Base-by-base conservation (phyloP, 2,329 filamentous ascomycete genomes). In the Cercospora beticola region DNA sequence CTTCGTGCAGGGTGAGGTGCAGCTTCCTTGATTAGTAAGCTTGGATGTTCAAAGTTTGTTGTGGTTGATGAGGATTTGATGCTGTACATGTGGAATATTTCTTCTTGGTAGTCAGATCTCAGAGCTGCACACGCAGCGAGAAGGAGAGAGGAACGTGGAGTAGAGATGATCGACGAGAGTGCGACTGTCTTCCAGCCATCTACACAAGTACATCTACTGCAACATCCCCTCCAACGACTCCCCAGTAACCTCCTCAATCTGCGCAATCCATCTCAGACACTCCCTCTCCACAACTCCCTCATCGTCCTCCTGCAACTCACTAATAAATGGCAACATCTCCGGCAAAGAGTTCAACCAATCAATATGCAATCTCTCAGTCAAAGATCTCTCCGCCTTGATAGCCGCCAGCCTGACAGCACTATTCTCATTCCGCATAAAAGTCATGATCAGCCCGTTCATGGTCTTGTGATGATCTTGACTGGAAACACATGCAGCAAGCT, bases 311-410 rank as follows among this genome's bases (percentile, higher is more conserved):
- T 97, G 91, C 76, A 97, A 80, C 83, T 99, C 95, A 76, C 92
- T 96, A 75, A 99, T 97, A 72, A 94, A 92, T 21, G 96, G 94
- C 78, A 99, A 82, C 91, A 97, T 98, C 86, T 99, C 95, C 0
- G 94, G 93, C 77, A 98, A 80, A 83, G 96, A 87, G 1, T 89
- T 87, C 68, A 99, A 82, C 95, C 95, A 99, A 78, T 99, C 95
- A 79, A 98, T 94, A 68, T 94, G 94, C 28, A 98, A 82, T 59
- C 88, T 85, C 73, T 91, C 88, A 12, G 93, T 96, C 36, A 79
- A 65, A 14, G 71, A 73, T 77, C 93, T 90, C 82, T 98, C 88
- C 73, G 90, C 90, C 80, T 89, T 89, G 40, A 99, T 90, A 0
- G 92, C 93, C 1, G 92, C 92, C 36, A 98, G 83, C 16, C 95